Base-by-base conservation (phyloP, 2,329 filamentous ascomycete genomes). In the Colletotrichum gigasporum region DNA sequence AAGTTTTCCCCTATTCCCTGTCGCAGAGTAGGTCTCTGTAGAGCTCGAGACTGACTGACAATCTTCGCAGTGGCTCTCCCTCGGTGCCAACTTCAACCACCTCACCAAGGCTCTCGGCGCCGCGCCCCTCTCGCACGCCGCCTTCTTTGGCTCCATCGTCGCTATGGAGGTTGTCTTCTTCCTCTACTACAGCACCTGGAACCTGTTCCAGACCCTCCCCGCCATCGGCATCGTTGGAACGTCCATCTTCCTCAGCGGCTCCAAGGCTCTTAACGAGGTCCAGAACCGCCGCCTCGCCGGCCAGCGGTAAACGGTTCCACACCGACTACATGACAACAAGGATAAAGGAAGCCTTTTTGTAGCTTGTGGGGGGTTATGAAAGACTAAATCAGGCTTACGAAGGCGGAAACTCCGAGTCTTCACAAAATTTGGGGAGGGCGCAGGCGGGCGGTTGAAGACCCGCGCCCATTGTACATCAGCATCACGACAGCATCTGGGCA, bases 131-230 rank as follows among this genome's bases (percentile, higher is more conserved):
- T 90, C 95, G 5, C 95, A 99, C 75, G 82, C 83, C 28, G 77
- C 94, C 32, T 99, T 98, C 83, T 91, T 96, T 70, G 92, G 91
- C 53, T 97, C 94, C 5, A 88, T 99, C 59, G 66, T 97, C 37
- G 89, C 90, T 20, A 92, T 99, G 83, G 96, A 99, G 78, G 91
- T 87, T 14, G 89, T 97, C 60, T 97, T 99, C 80, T 95, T 96
- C 82, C 80, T 97, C 69, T 99, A 99, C 85, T 98, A 98, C 80
- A 91, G 87, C 55, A 88, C 82, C 73, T 97, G 95, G 94, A 97
- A 90, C 73, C 83, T 99, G 45, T 97, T 98, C 85, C 91, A 97
- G 82, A 89, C 88, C 12, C 83, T 99, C 51, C 94, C 94, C 4
- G 89, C 89, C 24, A 89, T 91, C 56, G 83, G 83, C 32, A 79